Evolutionary conservation across 805 yeast species (phyloP), one percentile per base, ranked within the genome.

Genomic region (Ogataea populi-albae): DNA sequence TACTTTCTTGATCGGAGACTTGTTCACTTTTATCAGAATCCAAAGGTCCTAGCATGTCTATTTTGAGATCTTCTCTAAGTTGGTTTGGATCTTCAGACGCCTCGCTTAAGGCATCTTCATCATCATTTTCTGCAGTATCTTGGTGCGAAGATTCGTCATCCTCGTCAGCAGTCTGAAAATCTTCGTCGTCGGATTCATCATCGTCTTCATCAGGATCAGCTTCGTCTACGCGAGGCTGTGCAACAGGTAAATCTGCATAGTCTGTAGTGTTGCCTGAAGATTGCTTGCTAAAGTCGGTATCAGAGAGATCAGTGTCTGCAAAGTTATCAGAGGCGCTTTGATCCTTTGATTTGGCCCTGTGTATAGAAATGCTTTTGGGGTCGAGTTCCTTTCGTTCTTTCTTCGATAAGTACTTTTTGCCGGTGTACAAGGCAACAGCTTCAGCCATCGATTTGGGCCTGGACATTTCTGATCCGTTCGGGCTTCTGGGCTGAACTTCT

Each of bases 351-450:
- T 12, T 25, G 9, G 8, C 28, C 30, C 17, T 27, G 19, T 21
- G 19, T 17, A 21, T 10, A 7, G 19, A 8, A 14, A n/a, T 12
- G 12, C 16, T 16, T 35, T 54, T 55, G 38, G 54, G 52, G 26
- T 47, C 52, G 8, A 35, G 26, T 27, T 41, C 41, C 45, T 52
- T 59, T 39, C 64, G 67, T 38, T 71, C 68, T 22, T 69, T 68
- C 49, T 71, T 74, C 5, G 73, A 65, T 44, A 73, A 55, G 39
- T 73, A 75, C 47, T 66, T 70, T 38, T 73, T 74, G 19, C 79
- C 77, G 1, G 80, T 67, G 51, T 75, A 75, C 6, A 73, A 68
- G 9, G 78, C 77, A 20, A 77, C 72, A 7, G 81, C 81, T 52
- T 73, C 79, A 7, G 78, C 79, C 71, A 73, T 64, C 14, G 77